Evolutionary conservation across 2,329 filamentous ascomycete species (phyloP), one percentile per base, ranked within the genome.

Genomic region (Trichoderma koningii): DNA sequence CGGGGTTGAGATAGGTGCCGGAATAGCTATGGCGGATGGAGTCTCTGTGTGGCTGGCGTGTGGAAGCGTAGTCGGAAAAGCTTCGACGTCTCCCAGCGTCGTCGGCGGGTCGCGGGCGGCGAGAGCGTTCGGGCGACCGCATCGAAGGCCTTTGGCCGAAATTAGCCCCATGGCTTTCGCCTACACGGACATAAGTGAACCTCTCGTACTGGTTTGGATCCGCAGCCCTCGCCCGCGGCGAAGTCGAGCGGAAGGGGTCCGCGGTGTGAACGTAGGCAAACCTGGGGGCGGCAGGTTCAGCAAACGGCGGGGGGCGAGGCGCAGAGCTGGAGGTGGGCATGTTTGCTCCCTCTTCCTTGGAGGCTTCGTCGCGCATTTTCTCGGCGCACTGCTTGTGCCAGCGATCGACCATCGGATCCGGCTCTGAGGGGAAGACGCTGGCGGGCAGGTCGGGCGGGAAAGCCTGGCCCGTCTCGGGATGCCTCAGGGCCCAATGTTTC

Each of bases 351-450:
- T 88, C 64, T 84, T 81, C 67, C 87, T 85, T 66, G 47, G 1
- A 30, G 5, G 61, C 61, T 50, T 64, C 59, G 21, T 61, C 62
- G 6, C 62, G 61, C 55, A 97, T 78, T 69, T 85, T 87, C 66
- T 89, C 83, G 42, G 87, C 89, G 64, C 96, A 93, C 2, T 83
- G 81, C 69, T 90, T 87, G 74, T 98, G 93, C 94, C 95, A 99
- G 66, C 83, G 81, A 63, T 93, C 87, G 77, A 97, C 93, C n/a
- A 90, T 89, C 5, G 83, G 79, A 71, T 98, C 94, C 1, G 93
- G 85, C 50, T 85, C 80, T 1, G 82, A 74, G 0, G 95, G 94
- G 66, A 94, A 90, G 0, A 88, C 85, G n/a, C 81, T 78, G 30
- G 75, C 77, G 1, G 87, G 86, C 4, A 89, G 77, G 62, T 87